Evolutionary conservation across 495 filamentous ascomycete species (phyloP), one percentile per base, ranked within the genome.

Genomic region (Hypomontagnella submonticulosa): DNA sequence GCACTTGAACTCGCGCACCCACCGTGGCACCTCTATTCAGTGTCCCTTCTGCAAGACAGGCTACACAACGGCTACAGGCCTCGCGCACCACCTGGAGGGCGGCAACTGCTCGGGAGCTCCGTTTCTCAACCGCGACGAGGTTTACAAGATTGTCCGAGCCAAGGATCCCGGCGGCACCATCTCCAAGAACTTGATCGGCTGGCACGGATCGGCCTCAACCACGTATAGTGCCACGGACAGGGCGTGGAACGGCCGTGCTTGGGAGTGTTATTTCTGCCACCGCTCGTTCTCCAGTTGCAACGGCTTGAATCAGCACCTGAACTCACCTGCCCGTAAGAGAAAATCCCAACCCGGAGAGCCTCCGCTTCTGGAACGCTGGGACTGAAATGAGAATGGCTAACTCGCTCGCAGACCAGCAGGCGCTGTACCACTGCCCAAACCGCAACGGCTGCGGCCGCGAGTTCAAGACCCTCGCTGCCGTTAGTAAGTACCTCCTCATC

Each of bases 381-480:
- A 27, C 16, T 34, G 16, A 27, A 49, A 30, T 49, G 5, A 27
- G 10, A n/a, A 32, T 49, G 16, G 30, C 27, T 30, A 27, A 32
- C 23, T 32, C 36, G 15, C 1, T 6, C 32, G 16, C 23, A 73
- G 73, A 87, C 57, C 70, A 80, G 68, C 75, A 81, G 57, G 72
- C 76, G 18, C 66, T 83, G 1, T 88, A 87, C 49, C 84, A 81
- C 64, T 87, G 84, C 53, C 83, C 82, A 0, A 83, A 83, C 40
- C 34, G 56, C 27, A 33, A 32, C 8, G 6, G 13, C 0, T 87
- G 84, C 47, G 37, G 50, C 2, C 79, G 76, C 54, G 66, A 84
- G 15, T 87, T 85, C 66, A 68, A 66, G 18, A 71, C 77, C 4
- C 53, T 86, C 51, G 83, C 80, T 8, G 76, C 54, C 1, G 44